Percentiles rank a stretch among this genome's conserved stretches.
Conservation (phyloP, 352 stramenopile species). For the Thalassiosira livingstoniorum region DNA sequence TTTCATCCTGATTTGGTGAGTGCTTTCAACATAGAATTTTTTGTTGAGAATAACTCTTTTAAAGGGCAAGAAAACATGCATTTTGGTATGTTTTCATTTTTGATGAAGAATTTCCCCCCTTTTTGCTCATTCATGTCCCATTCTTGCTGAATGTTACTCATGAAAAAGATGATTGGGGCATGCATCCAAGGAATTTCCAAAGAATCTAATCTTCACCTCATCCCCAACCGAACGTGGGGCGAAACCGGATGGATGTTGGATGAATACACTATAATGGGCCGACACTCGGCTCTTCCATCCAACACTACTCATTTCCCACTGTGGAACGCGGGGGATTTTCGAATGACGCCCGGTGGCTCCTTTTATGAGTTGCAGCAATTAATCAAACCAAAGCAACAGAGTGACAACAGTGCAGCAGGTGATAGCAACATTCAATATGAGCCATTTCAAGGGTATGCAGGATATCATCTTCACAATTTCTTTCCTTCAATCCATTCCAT, state of each 20-base stretch:
- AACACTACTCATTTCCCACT: slow-evolving; percentile 15
- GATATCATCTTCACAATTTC: slow-evolving; percentile 72
- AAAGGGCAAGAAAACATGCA: too few relatives aligned
- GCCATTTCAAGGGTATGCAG: slow-evolving; percentile 18
- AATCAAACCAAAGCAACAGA: slow-evolving; percentile 2
- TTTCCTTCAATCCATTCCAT: slow-evolving; percentile 40
- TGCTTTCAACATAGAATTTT: slow-evolving; percentile 18
- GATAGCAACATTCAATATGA: neutral
- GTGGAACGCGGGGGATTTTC: neutral
- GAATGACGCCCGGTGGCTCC: neutral
- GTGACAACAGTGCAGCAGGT: slow-evolving; percentile 3
- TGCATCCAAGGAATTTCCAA: neutral
- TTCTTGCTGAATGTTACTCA: neutral
- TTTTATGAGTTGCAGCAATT: neutral
- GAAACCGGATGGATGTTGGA: neutral
- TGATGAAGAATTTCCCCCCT: neutral
- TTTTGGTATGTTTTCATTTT: too few relatives aligned
- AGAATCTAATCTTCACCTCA: neutral
- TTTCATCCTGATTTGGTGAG: neutral
- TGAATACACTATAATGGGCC: neutral
- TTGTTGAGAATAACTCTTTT: slow-evolving; percentile 50
- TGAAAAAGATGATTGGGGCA: neutral
- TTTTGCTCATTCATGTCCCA: neutral
- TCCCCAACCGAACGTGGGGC: neutral
- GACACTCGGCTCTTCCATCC: neutral